Evolutionary conservation across 2,329 filamentous ascomycete genomes (phyloP), one percentile per base, ranked within the genome.

Genomic region (Arthrinium phaeospermum): DNA sequence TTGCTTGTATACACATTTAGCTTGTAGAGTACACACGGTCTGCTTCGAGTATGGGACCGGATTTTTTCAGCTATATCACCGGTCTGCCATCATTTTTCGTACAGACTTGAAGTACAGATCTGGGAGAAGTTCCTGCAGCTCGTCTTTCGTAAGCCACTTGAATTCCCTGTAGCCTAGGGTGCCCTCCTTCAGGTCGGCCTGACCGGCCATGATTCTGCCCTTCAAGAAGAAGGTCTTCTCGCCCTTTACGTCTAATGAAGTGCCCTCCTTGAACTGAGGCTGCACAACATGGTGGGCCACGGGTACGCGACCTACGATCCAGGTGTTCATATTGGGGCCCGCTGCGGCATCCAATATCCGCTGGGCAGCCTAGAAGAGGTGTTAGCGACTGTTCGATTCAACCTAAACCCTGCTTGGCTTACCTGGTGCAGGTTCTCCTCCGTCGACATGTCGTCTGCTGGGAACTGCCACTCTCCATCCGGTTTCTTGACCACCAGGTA

Each of bases 271-370:
- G 79, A 86, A 77, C 78, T 82, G 76, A 77, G 87, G 87, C 74
- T 90, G 85, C 74, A 85, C 85, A 76, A 93, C 87, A 79, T 93
- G 85, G 84, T 98, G 93, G 37, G 95, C 96, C 72, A 98, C 89
- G 14, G 96, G 96, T 72, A 93, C 93, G 78, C 95, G 95, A 73
- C 95, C 96, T 70, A 99, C 93, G 77, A 98, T 90, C 95, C 96
- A 99, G 71, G 95, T 98, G 86, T 98, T 98, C 95, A 99, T 98
- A 87, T 99, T 97, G 74, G 93, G 85, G 72, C 96, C 96, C 13
- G 92, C 95, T 4, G 94, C 87, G 78, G 94, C 88, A 70, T 92
- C 87, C 34, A 98, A 87, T 71, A 95, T 91, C 73, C 95, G 90
- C 80, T 94, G 90, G 49, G 96, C 95, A 64, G 94, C 92, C 96